Evolutionary conservation across 1,284 basidiomycete genomes (phyloP), one percentile per base, ranked within the genome.

Genomic region (Rhodotorula sp.): DNA sequence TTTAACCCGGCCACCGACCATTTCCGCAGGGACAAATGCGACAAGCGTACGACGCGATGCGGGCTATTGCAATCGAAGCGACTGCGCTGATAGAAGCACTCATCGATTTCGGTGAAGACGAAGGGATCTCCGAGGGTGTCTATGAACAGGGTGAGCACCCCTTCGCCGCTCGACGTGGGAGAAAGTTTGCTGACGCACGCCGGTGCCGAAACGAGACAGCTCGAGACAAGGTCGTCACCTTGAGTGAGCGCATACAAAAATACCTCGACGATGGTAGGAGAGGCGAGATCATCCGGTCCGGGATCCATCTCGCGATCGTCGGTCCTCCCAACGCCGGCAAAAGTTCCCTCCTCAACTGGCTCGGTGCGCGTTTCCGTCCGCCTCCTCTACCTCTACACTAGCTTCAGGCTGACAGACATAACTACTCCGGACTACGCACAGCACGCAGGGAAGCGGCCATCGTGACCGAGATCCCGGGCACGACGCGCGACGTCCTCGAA

Each of bases 251-350:
- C 28, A 89, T 93, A 62, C 79, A 81, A 45, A 78, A 77, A 0
- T 86, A 90, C 68, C 82, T 93, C 1, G 81, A 85, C 5, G 90
- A 92, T 78, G 86, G 85, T 60, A 85, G 88, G 38, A 84, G 89
- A 43, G 91, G 92, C 0, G 92, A 95, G 79, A 88, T 94, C 62
- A 82, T 93, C 68, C 87, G 89, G n/a, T 86, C 87, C 1, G 93
- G 93, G 0, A 85, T 94, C 54, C 86, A 87, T 49, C 83, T 95
- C 10, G 89, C 90, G 10, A 92, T 95, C 59, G 93, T 93, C 78
- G 92, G 92, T 0, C 90, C 92, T 26, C 91, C 93, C 0, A 95
- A 95, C 77, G 92, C 89, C 2, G 92, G 92, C 50, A 95, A 95
- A 81, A 92, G 90, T 77, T 91, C 87, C 73, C 80, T 94, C 28